A percentile compares a stretch with the other conserved stretches of the same genome.
phyloP scores from a whole-genome alignment of 2,329 filamentous ascomycete genomes.

The Fusarium humuli region DNA sequence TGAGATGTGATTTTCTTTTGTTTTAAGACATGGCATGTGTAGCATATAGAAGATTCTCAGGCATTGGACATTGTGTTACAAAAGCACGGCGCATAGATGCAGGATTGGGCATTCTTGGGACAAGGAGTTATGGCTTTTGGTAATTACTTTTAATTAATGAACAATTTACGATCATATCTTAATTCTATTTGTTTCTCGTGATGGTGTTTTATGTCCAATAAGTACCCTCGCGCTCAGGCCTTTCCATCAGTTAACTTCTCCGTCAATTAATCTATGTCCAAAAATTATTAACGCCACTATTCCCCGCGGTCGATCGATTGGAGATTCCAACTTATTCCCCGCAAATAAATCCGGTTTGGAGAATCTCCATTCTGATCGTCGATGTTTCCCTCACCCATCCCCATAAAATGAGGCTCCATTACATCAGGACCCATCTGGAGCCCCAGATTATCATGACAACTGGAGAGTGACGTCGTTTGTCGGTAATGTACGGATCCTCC shows the following conservation, averaged over 20 bases:
- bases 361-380: slow-evolving; percentile 17
- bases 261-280: not conserved
- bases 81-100: slow-evolving; percentile 27
- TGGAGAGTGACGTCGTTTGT: slow-evolving; percentile 4
- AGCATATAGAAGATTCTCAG: slow-evolving; percentile 33
- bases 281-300: not conserved
- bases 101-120: slow-evolving; percentile 4
- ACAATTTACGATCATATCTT: not conserved
- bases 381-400: slow-evolving; percentile 7
- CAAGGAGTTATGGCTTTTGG: slow-evolving; percentile 22
- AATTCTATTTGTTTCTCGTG: not conserved
- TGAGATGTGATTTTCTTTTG: not conserved
- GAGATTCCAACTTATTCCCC: not conserved
- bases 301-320: not conserved
- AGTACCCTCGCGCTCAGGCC: too few relatives aligned
- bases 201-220: not conserved
- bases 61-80: slow-evolving; percentile 19
- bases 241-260: too few relatives aligned
- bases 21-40: slow-evolving; percentile 17
- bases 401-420: slow-evolving; percentile 33
- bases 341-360: slow-evolving; percentile 16
- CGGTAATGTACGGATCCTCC: not conserved
- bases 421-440: slow-evolving; percentile 29
- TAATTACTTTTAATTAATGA: slow-evolving; percentile 21
- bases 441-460: slow-evolving; percentile 19